These are phyloP conservation scores for Chaetomiaceae sp. DNA, from an alignment of 2,329 filamentous ascomycete species.

Conservation along the genomic window DNA sequence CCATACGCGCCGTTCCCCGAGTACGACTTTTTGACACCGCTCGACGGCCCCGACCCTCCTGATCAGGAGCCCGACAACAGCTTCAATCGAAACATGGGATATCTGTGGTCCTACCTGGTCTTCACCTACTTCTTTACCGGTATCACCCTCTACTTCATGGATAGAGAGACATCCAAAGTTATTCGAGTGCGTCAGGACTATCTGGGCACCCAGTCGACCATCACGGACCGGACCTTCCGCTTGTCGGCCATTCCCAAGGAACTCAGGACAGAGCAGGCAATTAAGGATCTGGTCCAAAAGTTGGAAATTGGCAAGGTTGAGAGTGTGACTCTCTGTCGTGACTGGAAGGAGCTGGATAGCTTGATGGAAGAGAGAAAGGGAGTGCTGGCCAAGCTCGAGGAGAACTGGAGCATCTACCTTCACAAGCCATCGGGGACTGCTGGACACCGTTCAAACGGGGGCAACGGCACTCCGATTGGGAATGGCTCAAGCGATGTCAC, in stretches of 20 bases:
- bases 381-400: constrained; percentile 69
- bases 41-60: constrained; percentile 14
- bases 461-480: constrained; percentile 10
- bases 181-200: constrained; percentile 86
- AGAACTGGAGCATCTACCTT: constrained; percentile 75
- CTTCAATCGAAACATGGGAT: constrained; percentile 41
- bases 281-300: constrained; percentile 82
- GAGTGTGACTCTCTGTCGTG: constrained; percentile 74
- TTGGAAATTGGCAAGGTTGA: constrained; percentile 87
- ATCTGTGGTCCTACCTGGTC: constrained; percentile 88
- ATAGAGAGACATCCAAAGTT: constrained; percentile 76
- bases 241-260: constrained; percentile 81
- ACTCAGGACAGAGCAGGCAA: constrained; percentile 72
- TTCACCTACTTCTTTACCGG: constrained; percentile 91
- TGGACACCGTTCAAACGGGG: constrained; percentile 23
- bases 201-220: constrained; percentile 86
- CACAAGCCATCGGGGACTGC: constrained; percentile 44
- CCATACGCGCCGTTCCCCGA: constrained; percentile 9
- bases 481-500: constrained; percentile 31
- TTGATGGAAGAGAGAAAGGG: constrained; percentile 63
- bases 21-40: background rate
- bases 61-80: constrained; percentile 29
- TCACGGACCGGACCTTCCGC: constrained; percentile 90
- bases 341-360: constrained; percentile 79
- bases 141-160: constrained; percentile 76